A percentile compares a stretch with the other conserved stretches of the same genome.
phyloP scores from a whole-genome alignment of 345 rosid species.

The Gossypium ekmanianum region DNA sequence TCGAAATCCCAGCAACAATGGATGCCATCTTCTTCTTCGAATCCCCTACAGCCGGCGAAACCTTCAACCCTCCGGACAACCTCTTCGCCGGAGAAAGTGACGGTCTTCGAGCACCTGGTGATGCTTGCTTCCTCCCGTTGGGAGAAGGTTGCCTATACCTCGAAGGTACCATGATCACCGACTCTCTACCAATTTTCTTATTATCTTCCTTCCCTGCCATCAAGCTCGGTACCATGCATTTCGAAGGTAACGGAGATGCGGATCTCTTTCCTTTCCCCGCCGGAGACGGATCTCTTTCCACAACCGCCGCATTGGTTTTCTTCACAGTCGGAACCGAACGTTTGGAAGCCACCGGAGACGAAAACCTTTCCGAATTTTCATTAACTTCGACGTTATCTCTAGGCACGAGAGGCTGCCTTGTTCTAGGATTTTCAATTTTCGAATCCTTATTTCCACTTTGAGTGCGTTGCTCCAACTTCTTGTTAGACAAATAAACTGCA shows the following conservation, averaged over 20 bases:
- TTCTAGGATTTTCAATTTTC: constrained; percentile 28
- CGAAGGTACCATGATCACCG: constrained; percentile 84
- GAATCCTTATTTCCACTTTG: constrained; percentile 14
- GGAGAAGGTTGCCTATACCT: constrained; percentile 95
- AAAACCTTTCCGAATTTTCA: constrained; percentile 47
- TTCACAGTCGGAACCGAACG: constrained; percentile 49
- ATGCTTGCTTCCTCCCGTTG: constrained; percentile 64
- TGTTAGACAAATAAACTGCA: constrained; percentile 59
- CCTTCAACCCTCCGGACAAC: constrained; percentile 64
- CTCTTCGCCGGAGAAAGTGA: constrained; percentile 82
- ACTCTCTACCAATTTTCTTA: constrained; percentile 59
- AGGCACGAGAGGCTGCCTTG: constrained; percentile 61
- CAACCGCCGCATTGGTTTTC: constrained; percentile 29
- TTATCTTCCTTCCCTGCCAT: constrained; percentile 70
- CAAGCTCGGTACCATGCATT: constrained; percentile 82
- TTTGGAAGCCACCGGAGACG: constrained; percentile 68
- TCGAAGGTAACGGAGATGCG: constrained; percentile 81
- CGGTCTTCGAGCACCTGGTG: constrained; percentile 61
- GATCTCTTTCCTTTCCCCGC: constrained; percentile 73
- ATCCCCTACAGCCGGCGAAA: constrained; percentile 64
- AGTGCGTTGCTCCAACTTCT: constrained; percentile 25
- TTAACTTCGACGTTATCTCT: constrained; percentile 25
- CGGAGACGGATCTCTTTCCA: constrained; percentile 75
- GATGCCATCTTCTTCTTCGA: constrained; percentile 80
- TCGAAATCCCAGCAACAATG: constrained; percentile 61